Evolutionary conservation across 257 asterid species (phyloP), one percentile per base, ranked within the genome.

Genomic region (Linaria vulgaris): DNA sequence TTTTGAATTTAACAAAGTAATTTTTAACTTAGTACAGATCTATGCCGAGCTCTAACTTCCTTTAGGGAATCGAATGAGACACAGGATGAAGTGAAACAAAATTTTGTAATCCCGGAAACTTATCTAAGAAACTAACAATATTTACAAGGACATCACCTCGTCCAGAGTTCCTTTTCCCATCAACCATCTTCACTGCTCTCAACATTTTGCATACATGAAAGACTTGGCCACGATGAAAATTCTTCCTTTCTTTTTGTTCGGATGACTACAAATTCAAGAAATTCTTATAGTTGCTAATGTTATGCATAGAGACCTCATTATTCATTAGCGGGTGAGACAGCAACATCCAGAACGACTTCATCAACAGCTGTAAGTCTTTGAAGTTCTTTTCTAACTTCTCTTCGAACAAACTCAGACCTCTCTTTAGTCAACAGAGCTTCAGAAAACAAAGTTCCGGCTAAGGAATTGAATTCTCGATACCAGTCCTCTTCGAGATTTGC

Each of bases 351-450:
- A 41, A 48, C 63, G 64, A 58, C 75, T 47, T 72, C 82, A 56
- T 78, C 82, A 60, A 54, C 74, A 52, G 77, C 56, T 53, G 74
- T 66, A 69, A 85, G 83, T 70, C 79, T 73, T 12, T 71, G 68
- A 39, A 82, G 72, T 63, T 83, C 82, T 68, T 78, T 78, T 1
- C 52, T 74, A 54, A 80, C 76, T 76, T 80, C 85, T 49, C 78
- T 71, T 56, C 64, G 82, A 69, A 77, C 89, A 80, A 76, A 75
- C 37, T 79, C 82, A 56, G 76, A 76, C 38, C 87, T 79, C 74
- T 80, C 82, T 71, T 73, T 80, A 27, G 82, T 73, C 62, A 78
- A 23, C 65, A 73, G 69, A 49, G 90, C 86, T 73, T 83, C 90
- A 56, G 87, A 69, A 71, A 83, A 79, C 64, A 85, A 65, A 44